phyloP scores from a whole-genome alignment of 345 rosid genomes.

The Ceriops zippeliana region DNA sequence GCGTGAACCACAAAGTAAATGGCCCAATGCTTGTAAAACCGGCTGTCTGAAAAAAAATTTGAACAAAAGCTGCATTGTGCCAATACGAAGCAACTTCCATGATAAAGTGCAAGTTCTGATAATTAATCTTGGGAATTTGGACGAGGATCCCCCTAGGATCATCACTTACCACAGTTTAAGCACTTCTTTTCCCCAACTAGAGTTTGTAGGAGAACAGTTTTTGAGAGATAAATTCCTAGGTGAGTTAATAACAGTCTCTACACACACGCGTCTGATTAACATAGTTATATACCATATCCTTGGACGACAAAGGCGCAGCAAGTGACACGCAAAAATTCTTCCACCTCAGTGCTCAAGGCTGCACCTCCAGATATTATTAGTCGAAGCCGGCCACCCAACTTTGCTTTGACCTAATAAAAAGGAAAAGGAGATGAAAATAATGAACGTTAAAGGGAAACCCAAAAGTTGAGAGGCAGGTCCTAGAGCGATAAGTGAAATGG shows the following conservation, averaged over 20 bases:
- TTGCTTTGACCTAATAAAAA: slow-evolving; percentile 65
- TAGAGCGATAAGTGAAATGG: not conserved
- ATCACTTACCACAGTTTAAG: too few species aligned
- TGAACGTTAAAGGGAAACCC: not conserved
- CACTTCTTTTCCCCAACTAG: too few species aligned
- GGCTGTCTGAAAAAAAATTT: too few species aligned
- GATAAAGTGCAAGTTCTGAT: too few species aligned
- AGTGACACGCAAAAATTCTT: slow-evolving; percentile 92
- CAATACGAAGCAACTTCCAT: too few species aligned
- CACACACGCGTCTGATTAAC: not conserved
- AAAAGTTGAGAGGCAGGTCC: not conserved
- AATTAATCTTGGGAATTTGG: too few species aligned
- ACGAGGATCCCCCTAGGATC: too few species aligned
- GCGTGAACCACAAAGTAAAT: slow-evolving; percentile 14
- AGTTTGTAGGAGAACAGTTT: too few species aligned
- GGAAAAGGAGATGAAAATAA: slow-evolving; percentile 6
- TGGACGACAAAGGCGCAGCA: slow-evolving; percentile 76
- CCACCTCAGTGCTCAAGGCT: slow-evolving; percentile 77
- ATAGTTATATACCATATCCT: slow-evolving; percentile 73
- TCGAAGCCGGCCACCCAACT: slow-evolving; percentile 80
- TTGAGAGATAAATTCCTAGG: too few species aligned
- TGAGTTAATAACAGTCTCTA: too few species aligned
- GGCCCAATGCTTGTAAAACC: not conserved
- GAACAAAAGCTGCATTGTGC: too few species aligned
- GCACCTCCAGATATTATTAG: slow-evolving; percentile 87